These are phyloP conservation scores for Sclerotinia nivalis DNA, from an alignment of 2,329 filamentous ascomycete species.

Conservation along the genomic window DNA sequence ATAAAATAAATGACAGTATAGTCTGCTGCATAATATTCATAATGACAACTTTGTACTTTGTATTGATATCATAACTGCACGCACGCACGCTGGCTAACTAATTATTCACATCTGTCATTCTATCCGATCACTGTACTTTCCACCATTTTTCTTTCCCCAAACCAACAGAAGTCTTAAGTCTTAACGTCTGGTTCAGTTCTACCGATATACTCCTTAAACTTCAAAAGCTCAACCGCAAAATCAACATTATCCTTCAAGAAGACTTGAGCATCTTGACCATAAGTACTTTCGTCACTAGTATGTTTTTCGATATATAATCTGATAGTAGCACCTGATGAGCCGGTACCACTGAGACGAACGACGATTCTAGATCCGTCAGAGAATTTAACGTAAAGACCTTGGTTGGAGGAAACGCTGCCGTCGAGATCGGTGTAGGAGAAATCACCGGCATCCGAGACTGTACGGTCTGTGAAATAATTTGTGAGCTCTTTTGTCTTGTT, in stretches of 20 bases:
- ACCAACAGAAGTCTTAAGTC: constrained; percentile 79
- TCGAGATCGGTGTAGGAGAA: constrained; percentile 99
- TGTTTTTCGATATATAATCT: constrained; percentile 97
- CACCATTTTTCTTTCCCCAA: no score
- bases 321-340: constrained; percentile 93
- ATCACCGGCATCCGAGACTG: constrained; percentile 86
- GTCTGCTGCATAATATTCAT: not conserved
- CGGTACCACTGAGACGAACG: constrained; percentile 91
- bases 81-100: constrained; percentile 11
- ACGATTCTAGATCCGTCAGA: constrained; percentile 94
- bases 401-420: constrained; percentile 91
- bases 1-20: no score
- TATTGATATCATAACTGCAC: constrained; percentile 10
- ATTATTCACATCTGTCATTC: not conserved
- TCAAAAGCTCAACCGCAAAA: constrained; percentile 80
- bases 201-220: constrained; percentile 91
- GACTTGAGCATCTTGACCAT: constrained; percentile 82
- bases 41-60: not conserved
- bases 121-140: not conserved
- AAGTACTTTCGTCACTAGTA: constrained; percentile 76
- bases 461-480: constrained; percentile 56
- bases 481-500: constrained; percentile 22
- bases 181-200: constrained; percentile 94
- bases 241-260: constrained; percentile 90
- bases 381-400: constrained; percentile 93